A percentile compares a stretch with the other conserved stretches of the same genome.
phyloP scores from a whole-genome alignment of 371 early-diverging fungal genomes.

The Coemansia sp. region DNA sequence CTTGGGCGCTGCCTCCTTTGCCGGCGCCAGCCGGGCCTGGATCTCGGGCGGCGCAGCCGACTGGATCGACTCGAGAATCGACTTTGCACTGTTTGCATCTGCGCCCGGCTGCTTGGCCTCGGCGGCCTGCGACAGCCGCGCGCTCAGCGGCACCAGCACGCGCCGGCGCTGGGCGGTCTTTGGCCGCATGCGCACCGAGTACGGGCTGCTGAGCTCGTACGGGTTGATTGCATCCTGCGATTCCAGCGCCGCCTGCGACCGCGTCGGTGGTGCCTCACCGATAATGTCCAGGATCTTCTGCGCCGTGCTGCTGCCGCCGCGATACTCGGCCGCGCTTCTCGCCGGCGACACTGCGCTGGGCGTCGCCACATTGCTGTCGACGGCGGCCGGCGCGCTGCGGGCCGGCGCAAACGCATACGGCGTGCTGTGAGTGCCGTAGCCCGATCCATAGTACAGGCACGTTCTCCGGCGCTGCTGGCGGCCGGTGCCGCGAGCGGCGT shows the following conservation, averaged over 20 bases:
- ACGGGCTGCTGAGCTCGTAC: conserved; percentile 39
- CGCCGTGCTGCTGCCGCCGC: conserved; percentile 33
- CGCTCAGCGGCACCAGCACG: conserved; percentile 35
- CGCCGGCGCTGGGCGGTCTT: conserved; percentile 31
- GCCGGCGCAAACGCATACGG: conserved; percentile 22
- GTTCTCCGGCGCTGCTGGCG: conserved; percentile 10
- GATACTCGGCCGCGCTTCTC: neutral
- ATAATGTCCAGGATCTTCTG: conserved; percentile 43
- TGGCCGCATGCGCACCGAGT: conserved; percentile 31
- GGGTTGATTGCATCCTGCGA: conserved; percentile 23
- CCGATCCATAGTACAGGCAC: conserved; percentile 36
- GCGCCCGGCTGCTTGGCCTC: conserved; percentile 3
- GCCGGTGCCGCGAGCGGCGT: conserved; percentile 10
- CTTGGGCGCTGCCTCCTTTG: conserved; percentile 16
- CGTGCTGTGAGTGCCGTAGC: conserved; percentile 33
- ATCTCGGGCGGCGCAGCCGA: conserved; percentile 43
- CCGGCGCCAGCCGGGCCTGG: conserved; percentile 18
- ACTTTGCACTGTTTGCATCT: conserved; percentile 3
- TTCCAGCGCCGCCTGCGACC: conserved; percentile 25
- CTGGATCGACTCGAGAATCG: conserved; percentile 35
- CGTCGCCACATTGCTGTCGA: neutral
- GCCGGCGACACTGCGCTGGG: conserved; percentile 1
- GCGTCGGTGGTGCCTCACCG: conserved; percentile 33
- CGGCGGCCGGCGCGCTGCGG: conserved; percentile 6
- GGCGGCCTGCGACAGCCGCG: conserved; percentile 22